Base-by-base conservation (phyloP, 2,329 filamentous ascomycete genomes). In the Claviceps sp. region DNA sequence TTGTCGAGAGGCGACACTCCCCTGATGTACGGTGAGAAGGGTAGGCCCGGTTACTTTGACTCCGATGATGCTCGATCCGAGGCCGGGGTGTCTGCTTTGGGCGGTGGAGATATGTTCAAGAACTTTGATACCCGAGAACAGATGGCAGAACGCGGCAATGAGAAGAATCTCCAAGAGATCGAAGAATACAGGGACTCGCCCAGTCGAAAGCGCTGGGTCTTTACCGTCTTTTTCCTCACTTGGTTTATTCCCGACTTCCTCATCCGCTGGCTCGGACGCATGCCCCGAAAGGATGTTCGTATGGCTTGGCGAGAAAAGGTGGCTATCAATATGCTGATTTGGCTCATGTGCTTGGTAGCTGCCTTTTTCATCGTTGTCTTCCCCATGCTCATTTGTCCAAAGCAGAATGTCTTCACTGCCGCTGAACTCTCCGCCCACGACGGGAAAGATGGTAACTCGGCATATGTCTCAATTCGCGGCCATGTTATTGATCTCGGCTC, bases 291-390 rank as follows among this genome's bases (percentile, higher is more conserved):
- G 65, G 93, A 98, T 66, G 82, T 98, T 8, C 86, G 90, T 24
- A 77, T 86, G 65, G 93, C 93, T 0, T 98, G 93, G 93, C 79
- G 93, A 63, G 93, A 98, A 67, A 98, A 98, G 75, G 67, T 98
- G 54, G 91, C 93, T 51, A 98, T 98, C 76, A 98, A 98, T 73
- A 76, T 98, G 66, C 78, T 97, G 63, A 98, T 98, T 65, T 98
- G 94, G 93, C 72, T 91, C 53, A 80, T 78, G 64, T 97, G 91
- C 70, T 72, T 71, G 16, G 68, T 87, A 48, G 82, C 87, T 30
- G 78, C 85, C 52, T 98, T 98, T 73, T 86, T 98, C 74, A 89
- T 97, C 62, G 77, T 97, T 55, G 77, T 83, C 52, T 94, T 98
- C 63, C 94, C 94, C 1, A 72, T 76, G 58, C 70, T 97, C 57